Conservation (phyloP, 23 red algal species). For the Gracilaria gracilis region DNA sequence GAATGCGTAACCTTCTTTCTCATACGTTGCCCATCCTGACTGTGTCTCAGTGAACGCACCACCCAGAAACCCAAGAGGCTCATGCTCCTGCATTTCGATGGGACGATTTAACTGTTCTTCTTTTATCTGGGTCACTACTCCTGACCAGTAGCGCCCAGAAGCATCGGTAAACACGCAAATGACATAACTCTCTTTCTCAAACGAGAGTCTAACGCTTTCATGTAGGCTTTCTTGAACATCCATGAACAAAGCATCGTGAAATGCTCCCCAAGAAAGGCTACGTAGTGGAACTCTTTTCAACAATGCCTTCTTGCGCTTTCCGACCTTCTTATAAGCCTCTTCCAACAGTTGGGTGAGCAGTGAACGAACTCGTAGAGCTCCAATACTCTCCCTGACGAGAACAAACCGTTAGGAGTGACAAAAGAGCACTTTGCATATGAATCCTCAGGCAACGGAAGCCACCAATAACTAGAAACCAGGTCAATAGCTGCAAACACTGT, state of each 20-base stretch:
- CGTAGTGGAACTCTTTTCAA: not conserved
- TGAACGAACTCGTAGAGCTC: slow-evolving; percentile 47
- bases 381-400: too few relatives aligned
- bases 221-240: slow-evolving; percentile 23
- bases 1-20: slow-evolving; percentile 54
- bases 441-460: too few relatives aligned
- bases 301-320: slow-evolving; percentile 14
- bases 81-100: not conserved
- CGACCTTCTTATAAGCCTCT: slow-evolving; percentile 11
- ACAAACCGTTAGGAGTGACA: too few relatives aligned
- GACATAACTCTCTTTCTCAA: too few relatives aligned
- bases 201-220: too few relatives aligned
- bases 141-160: too few relatives aligned
- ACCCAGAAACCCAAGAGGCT: not conserved
- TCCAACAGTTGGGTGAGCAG: slow-evolving; percentile 29
- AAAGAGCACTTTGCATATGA: too few relatives aligned
- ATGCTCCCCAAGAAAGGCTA: not conserved
- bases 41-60: not conserved
- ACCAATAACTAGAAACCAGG: too few relatives aligned
- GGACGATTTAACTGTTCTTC: not conserved
- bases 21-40: not conserved
- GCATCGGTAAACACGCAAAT: too few relatives aligned
- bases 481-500: too few relatives aligned
- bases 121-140: slow-evolving; percentile 6
- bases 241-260: slow-evolving; percentile 9